Evolutionary conservation across 495 filamentous ascomycete genomes (phyloP).

Genomic region (Aspergillus saccharolyticus): DNA sequence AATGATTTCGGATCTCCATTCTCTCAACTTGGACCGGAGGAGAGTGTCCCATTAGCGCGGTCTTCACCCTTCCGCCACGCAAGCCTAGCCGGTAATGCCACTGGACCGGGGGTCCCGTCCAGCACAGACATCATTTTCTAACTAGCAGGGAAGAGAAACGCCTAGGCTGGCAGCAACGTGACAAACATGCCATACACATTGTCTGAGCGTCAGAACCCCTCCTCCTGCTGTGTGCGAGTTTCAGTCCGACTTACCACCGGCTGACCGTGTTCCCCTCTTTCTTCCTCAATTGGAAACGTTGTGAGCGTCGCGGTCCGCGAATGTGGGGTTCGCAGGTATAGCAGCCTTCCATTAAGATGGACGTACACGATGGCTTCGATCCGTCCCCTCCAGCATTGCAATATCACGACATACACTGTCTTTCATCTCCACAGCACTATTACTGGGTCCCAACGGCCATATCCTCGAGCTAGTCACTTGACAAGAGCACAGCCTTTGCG

Average conservation of each 20-base stretch:
- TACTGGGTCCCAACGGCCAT: neutral
- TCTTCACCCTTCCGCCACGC: constrained; percentile 1
- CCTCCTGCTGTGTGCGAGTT: neutral
- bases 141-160: neutral
- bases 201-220: constrained; percentile 2
- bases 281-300: neutral
- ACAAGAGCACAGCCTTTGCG: neutral
- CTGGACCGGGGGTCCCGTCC: neutral
- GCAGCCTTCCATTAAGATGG: neutral
- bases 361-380: neutral
- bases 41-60: constrained; percentile 3
- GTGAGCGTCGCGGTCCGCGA: neutral
- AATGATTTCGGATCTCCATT: neutral
- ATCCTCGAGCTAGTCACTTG: neutral
- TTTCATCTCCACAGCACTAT: neutral
- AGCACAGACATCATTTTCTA: neutral
- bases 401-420: neutral
- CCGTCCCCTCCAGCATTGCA: neutral
- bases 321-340: neutral
- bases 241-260: neutral
- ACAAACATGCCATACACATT: constrained; percentile 4
- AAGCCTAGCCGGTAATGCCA: constrained; percentile 3
- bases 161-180: neutral
- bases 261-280: neutral
- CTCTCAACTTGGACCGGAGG: neutral